A percentile compares a stretch with the other conserved stretches of the same genome.
Evolutionary conservation across 352 stramenopile species (phyloP).

Genomic region (Elongisporangium anandrum): DNA sequence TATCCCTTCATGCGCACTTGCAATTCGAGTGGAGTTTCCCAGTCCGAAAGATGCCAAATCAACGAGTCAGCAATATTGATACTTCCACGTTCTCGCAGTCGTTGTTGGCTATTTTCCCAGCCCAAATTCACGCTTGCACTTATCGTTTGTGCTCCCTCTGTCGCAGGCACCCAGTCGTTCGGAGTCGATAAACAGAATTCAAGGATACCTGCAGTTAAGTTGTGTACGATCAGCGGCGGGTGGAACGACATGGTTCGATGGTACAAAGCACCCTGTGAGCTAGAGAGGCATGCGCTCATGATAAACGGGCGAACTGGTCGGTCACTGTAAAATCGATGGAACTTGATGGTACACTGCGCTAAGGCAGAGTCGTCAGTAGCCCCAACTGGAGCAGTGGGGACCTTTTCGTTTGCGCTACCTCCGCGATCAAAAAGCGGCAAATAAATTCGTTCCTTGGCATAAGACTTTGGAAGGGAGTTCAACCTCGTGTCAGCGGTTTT

Average conservation of each 20-base stretch:
- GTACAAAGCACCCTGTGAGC: conserved; percentile 49
- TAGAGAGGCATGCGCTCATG: conserved; percentile 63
- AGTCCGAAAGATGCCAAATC: conserved; percentile 80
- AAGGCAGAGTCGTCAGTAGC: conserved; percentile 28
- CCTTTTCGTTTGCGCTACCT: conserved; percentile 4
- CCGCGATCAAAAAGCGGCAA: conserved; percentile 64
- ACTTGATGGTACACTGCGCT: conserved; percentile 60
- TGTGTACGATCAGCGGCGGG: conserved; percentile 76
- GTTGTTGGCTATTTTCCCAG: conserved; percentile 76
- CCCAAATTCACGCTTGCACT: conserved; percentile 38
- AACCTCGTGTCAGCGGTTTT: conserved; percentile 18
- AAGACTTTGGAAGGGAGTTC: conserved; percentile 45
- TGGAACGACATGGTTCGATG: conserved; percentile 75
- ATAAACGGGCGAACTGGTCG: conserved; percentile 78
- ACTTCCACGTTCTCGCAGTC: conserved; percentile 69
- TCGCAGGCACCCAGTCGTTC: conserved; percentile 58
- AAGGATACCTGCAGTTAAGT: conserved; percentile 62
- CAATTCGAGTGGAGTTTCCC: conserved; percentile 71
- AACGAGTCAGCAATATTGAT: conserved; percentile 77
- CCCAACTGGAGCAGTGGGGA: background rate
- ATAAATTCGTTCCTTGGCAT: conserved; percentile 70
- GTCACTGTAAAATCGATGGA: conserved; percentile 70
- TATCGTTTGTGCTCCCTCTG: conserved; percentile 28
- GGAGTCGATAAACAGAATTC: conserved; percentile 74
- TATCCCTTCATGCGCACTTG: conserved; percentile 82